phyloP scores from a whole-genome alignment of 2,329 filamentous ascomycete genomes.

The Parasarocladium wereldwijsianum region DNA sequence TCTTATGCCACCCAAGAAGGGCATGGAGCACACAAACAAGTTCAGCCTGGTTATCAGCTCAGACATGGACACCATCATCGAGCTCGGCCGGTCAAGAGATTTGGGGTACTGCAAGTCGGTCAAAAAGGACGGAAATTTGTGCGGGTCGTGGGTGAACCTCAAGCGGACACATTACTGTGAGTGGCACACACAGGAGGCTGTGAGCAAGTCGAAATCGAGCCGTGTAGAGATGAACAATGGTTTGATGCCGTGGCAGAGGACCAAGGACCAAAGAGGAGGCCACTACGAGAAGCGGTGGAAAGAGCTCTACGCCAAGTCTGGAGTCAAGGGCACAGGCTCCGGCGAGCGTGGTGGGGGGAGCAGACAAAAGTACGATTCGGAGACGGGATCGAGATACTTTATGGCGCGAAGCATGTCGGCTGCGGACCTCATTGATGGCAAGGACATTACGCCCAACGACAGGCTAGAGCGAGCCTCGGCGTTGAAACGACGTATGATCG shows the following conservation, averaged over 20 bases:
- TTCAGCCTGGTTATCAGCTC: constrained; percentile 80
- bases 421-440: constrained; percentile 50
- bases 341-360: constrained; percentile 9
- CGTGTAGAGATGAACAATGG: constrained; percentile 66
- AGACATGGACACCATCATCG: constrained; percentile 76
- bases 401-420: constrained; percentile 35
- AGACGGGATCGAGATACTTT: constrained; percentile 42
- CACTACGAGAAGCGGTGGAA: constrained; percentile 11
- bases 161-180: constrained; percentile 85
- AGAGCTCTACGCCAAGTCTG: constrained; percentile 9
- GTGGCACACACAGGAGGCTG: constrained; percentile 72
- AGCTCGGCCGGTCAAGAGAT: constrained; percentile 74
- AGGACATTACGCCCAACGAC: constrained; percentile 40
- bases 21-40: constrained; percentile 60
- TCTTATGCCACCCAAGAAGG: constrained; percentile 73
- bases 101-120: constrained; percentile 76
- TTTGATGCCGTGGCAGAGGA: constrained; percentile 13
- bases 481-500: constrained; percentile 47
- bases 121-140: constrained; percentile 71
- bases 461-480: constrained; percentile 50
- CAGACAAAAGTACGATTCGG: constrained; percentile 44
- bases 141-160: constrained; percentile 73
- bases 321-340: constrained; percentile 9
- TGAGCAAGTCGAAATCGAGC: constrained; percentile 50
- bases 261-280: constrained; percentile 7